Base-by-base conservation (phyloP, 1,139 yeast genomes). In the Hyphopichia fennica region DNA sequence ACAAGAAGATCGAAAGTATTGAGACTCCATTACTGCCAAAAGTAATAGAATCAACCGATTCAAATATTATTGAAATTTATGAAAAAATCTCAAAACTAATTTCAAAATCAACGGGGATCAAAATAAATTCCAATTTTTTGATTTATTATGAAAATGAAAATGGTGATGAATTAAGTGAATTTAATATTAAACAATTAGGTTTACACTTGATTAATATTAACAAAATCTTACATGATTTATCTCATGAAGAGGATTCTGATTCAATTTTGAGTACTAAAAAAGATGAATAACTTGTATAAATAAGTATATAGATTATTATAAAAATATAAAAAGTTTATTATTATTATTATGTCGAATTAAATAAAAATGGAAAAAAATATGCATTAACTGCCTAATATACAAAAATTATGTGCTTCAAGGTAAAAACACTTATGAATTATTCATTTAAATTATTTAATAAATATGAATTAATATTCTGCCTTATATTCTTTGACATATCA, bases 391-490 rank as follows among this genome's bases (percentile, higher is more conserved):
- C 3, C 32, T 29, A 29, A 29, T 29, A 29, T 29, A 29, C 32
- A 29, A 16, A 23, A 8, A 8, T 23, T n/a, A n/a, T n/a, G n/a
- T n/a, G n/a, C n/a, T n/a, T n/a, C n/a, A n/a, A n/a, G n/a, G n/a
- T n/a, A n/a, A n/a, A n/a, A n/a, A n/a, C n/a, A n/a, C n/a, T n/a
- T n/a, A n/a, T n/a, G n/a, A n/a, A n/a, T n/a, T n/a, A n/a, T n/a
- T n/a, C n/a, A n/a, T 25, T 25, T 25, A 11, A 25, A 10, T 25
- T 34, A 25, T 49, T 45, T 7, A 61, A 45, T 46, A 61, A 53
- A 37, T 51, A 62, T 7, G 68, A 56, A 50, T 77, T 77, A 13
- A 79, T 53, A 52, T 77, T 80, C 17, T 67, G 60, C 47, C 84
- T 63, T n/a, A 80, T 59, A 18, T 56, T 50, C 34, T 62, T 63